Evolutionary conservation across 768 basidiomycete genomes (phyloP).

Genomic region (Rhizopogon sp.): DNA sequence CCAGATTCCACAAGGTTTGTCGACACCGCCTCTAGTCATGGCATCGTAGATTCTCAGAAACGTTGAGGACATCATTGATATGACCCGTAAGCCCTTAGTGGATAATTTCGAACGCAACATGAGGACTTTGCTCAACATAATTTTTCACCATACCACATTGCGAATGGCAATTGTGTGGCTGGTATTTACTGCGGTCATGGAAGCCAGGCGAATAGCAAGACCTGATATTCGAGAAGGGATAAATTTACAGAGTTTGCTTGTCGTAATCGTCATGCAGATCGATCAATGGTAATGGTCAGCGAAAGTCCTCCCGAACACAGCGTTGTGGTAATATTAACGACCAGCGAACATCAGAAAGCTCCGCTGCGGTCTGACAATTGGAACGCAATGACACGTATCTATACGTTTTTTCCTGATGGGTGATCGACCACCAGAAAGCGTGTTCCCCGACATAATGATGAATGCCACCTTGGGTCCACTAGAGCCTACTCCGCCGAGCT

Average conservation of each 20-base stretch:
- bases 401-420: no score
- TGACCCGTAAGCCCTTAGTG: no score
- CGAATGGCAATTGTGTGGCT: background rate
- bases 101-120: background rate
- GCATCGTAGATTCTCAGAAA: background rate
- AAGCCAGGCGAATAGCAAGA: no score
- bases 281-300: background rate
- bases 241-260: background rate
- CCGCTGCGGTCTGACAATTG: background rate
- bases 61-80: background rate
- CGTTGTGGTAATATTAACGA: background rate
- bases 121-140: background rate
- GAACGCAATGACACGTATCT: background rate
- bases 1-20: background rate
- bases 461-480: no score
- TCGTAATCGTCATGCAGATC: background rate
- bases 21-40: background rate
- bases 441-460: no score
- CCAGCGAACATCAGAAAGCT: background rate
- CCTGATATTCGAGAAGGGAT: background rate
- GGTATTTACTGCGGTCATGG: no score
- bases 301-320: background rate
- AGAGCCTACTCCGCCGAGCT: no score
- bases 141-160: background rate
- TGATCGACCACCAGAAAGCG: no score